Base-by-base conservation (phyloP, 441 rosid genomes). In the Corymbia citriodora region DNA sequence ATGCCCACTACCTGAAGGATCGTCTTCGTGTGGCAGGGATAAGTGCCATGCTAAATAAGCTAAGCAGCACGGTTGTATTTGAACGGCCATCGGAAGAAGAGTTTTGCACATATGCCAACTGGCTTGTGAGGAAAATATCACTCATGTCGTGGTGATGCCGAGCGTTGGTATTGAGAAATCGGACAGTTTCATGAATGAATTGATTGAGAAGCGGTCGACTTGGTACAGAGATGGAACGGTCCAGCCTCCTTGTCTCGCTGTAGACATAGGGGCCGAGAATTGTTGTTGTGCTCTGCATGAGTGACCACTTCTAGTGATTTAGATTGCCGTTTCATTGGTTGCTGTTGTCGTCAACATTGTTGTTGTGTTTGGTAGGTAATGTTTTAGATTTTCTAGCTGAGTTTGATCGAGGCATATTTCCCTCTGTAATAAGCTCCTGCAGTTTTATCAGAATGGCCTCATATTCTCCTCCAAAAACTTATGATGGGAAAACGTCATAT, bases 71-170 rank as follows among this genome's bases (percentile, higher is more conserved):
- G 1, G 98, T 98, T 53, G 99, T 98, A 45, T 96, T 98, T 89
- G 98, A 98, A 93, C 95, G 99, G 53, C 99, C 98, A 7, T 88
- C 88, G 2, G 97, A 98, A 65, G 99, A 97, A 93, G 97, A 96
- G 70, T 96, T 97, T 91, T 95, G 23, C 96, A 97, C 31, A 94
- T 95, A 91, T 98, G 99, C 98, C 99, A 98, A 92, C 97, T 98
- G 7, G 99, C 99, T 91, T 98, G 99, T 92, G 95, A 97, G 90
- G 98, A 97, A n/a, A 94, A 93, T 88, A 97, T 95, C 54, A 96
- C 99, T 57, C 99, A 98, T 89, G 96, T 95, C 29, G 99, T 97
- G 91, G 99, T 98, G 91, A 98, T 98, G 98, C 99, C 97, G 33
- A 98, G 87, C 79, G 97, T 96, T 55, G 93, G 95, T 52, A 88